A percentile compares a stretch with the other conserved stretches of the same genome.
These are phyloP conservation scores for Lentinula boryana DNA, from an alignment of 768 basidiomycete genomes.

Conservation along the genomic window DNA sequence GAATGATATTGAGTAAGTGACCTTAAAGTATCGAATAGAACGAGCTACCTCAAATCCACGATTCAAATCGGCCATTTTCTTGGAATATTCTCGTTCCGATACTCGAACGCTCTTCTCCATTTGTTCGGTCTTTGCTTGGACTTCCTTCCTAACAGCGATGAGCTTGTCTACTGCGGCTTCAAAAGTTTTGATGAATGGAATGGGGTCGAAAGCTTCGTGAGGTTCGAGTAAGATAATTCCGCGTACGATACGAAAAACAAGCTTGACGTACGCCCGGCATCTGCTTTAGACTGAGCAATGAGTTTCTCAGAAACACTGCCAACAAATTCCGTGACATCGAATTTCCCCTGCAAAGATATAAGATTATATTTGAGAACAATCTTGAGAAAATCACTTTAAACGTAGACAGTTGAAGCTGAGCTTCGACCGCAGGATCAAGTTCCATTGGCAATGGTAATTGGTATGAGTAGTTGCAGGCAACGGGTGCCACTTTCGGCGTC, in stretches of 20 bases:
- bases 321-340: conserved; percentile 89
- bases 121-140: conserved; percentile 84
- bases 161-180: conserved; percentile 88
- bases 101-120: conserved; percentile 88
- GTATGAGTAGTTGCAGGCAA: not conserved
- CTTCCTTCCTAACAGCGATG: conserved; percentile 82
- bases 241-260: not conserved
- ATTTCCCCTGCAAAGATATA: conserved; percentile 58
- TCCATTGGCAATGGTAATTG: conserved; percentile 9
- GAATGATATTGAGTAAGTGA: conserved; percentile 7
- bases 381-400: conserved; percentile 41
- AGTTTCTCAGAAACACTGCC: conserved; percentile 81
- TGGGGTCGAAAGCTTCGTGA: conserved; percentile 80
- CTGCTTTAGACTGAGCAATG: conserved; percentile 78
- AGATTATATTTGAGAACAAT: not conserved
- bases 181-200: conserved; percentile 88
- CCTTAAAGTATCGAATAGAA: not conserved
- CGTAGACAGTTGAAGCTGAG: conserved; percentile 43
- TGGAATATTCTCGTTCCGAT: conserved; percentile 90
- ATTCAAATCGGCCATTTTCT: conserved; percentile 89
- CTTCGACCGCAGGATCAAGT: conserved; percentile 49
- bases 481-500: not conserved
- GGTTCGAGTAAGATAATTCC: conserved; percentile 5
- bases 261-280: conserved; percentile 61
- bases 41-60: conserved; percentile 83